Evolutionary conservation across 1,284 basidiomycete genomes (phyloP).

Genomic region (Hortiboletus rubellus): DNA sequence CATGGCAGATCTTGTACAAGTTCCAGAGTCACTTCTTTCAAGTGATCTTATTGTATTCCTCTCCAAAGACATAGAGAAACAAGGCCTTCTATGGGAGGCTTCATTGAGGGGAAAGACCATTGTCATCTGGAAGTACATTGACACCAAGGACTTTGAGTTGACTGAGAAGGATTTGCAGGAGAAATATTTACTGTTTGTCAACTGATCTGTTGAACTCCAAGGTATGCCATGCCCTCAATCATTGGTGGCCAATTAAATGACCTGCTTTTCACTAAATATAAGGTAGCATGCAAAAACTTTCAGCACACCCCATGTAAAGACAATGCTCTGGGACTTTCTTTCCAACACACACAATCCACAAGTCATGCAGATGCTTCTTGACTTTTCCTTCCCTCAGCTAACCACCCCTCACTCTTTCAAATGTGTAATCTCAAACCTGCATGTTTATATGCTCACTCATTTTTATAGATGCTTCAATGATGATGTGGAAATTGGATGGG

Average conservation of each 20-base stretch:
- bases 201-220: not conserved
- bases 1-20: no score
- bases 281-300: not conserved
- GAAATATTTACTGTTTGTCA: not conserved
- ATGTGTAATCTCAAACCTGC: not conserved
- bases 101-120: no score
- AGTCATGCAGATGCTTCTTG: not conserved
- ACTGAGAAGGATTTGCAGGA: not conserved
- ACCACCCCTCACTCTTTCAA: not conserved
- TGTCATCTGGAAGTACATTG: not conserved
- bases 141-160: not conserved
- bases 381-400: not conserved
- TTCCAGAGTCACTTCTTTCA: no score
- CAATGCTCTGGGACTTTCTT: not conserved
- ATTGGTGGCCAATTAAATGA: not conserved
- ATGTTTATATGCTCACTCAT: not conserved
- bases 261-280: not conserved
- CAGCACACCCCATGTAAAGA: not conserved
- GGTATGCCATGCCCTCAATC: no score
- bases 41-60: no score
- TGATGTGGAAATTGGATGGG: no score
- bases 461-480: no score
- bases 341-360: not conserved
- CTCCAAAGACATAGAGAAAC: no score
- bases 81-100: no score